Evolutionary conservation across 495 filamentous ascomycete genomes (phyloP).

Genomic region (Cryomyces antarcticus): DNA sequence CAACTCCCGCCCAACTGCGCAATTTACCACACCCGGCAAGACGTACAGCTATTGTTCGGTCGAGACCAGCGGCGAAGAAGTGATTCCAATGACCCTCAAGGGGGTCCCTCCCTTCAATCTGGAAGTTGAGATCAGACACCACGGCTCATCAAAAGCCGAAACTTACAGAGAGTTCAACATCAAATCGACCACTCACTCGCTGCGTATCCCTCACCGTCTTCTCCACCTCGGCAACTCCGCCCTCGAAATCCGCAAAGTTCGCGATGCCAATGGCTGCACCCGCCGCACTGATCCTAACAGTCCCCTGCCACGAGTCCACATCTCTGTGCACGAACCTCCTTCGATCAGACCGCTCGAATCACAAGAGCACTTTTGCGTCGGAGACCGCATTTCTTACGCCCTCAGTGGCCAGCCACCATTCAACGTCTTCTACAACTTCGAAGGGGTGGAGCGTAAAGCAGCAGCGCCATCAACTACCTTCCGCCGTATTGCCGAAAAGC

Average conservation of each 20-base stretch:
- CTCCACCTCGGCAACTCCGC: slow-evolving; percentile 70
- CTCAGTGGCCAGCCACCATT: slow-evolving; percentile 79
- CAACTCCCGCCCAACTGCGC: slow-evolving; percentile 55
- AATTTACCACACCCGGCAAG: slow-evolving; percentile 71
- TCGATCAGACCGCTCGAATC: slow-evolving; percentile 73
- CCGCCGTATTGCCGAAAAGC: slow-evolving; percentile 73
- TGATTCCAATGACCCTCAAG: slow-evolving; percentile 63
- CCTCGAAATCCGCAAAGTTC: slow-evolving; percentile 70
- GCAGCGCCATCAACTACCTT: slow-evolving; percentile 57
- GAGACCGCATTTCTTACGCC: slow-evolving; percentile 76
- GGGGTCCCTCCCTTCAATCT: slow-evolving; percentile 77
- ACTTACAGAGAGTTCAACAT: slow-evolving; percentile 60
- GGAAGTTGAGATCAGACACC: slow-evolving; percentile 82
- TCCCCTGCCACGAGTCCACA: slow-evolving; percentile 41
- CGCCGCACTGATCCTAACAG: slow-evolving; percentile 40
- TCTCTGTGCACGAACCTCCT: slow-evolving; percentile 79
- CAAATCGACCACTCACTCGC: slow-evolving; percentile 46
- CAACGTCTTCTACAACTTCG: slow-evolving; percentile 78
- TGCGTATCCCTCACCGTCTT: slow-evolving; percentile 63
- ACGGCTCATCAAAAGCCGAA: slow-evolving; percentile 58
- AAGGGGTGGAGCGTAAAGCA: slow-evolving; percentile 56
- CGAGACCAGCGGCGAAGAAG: slow-evolving; percentile 58
- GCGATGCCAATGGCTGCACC: slow-evolving; percentile 68
- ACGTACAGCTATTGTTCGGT: slow-evolving; percentile 87
- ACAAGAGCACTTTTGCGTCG: slow-evolving; percentile 79